Evolutionary conservation across 345 rosid species (phyloP).

Genomic region (Abelmoschus esculentus): DNA sequence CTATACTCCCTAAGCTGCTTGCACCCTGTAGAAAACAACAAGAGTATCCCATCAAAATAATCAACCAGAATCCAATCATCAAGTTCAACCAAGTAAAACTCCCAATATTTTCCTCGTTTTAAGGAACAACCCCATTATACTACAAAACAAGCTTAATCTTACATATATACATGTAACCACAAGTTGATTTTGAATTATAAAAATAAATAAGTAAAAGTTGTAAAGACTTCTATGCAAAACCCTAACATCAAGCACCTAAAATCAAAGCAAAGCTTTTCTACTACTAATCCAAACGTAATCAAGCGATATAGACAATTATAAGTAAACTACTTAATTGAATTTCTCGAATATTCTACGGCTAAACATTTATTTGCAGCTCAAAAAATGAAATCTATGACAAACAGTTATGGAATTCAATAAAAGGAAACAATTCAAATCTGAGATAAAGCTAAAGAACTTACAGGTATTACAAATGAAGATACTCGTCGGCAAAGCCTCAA

Average conservation of each 20-base stretch:
- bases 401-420: constrained; percentile 1
- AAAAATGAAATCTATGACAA: not conserved
- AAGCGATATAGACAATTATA: constrained; percentile 8
- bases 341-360: not conserved
- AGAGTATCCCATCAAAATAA: constrained; percentile 13
- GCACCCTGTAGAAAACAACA: constrained; percentile 9
- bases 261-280: not conserved
- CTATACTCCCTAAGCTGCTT: constrained; percentile 9
- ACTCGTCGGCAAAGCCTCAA: constrained; percentile 18
- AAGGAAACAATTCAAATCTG: not conserved
- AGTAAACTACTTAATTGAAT: not conserved
- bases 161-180: not conserved
- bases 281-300: not conserved
- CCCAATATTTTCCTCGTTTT: not conserved
- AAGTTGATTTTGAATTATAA: not conserved
- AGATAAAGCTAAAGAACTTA: constrained; percentile 2
- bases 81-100: not conserved
- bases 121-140: not conserved
- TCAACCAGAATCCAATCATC: not conserved
- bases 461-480: constrained; percentile 10
- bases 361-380: constrained; percentile 2
- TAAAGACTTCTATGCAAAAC: constrained; percentile 15
- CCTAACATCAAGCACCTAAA: constrained; percentile 26
- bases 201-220: not conserved
- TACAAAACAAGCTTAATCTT: not conserved